Base-by-base conservation (phyloP, 169 alveolate species). In the Plasmodium cynomolgi region DNA sequence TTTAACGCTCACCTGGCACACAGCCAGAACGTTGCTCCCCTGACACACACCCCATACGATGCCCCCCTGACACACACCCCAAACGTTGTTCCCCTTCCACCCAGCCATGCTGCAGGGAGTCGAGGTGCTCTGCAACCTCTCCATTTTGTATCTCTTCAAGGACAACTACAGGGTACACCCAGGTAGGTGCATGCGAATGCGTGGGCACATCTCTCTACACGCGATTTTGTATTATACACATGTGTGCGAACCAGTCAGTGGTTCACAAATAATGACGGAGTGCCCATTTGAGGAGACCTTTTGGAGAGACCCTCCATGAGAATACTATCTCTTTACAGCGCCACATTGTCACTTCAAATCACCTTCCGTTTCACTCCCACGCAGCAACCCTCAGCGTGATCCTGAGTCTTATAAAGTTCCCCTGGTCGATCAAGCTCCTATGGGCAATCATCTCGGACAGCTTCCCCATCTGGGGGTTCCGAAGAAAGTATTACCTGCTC, bases 61-160 rank as follows among this genome's bases (percentile, higher is more conserved):
- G 5, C 44, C 4, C 44, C 9, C 44, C 44, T 56, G 23, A n/a
- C 3, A 56, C 26, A 56, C 26, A 15, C 26, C 0, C 26, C 3
- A 56, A 20, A 26, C 77, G 31, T 47, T 15, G 17, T 3, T 58
- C 56, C 50, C 41, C 3, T 29, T 31, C 56, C 37, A 31, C 15
- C 17, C 81, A 81, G 98, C 98, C 13, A 96, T 96, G 98, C 95
- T 96, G 17, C 98, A 97, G 80, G 99, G 99, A n/a, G 97, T 97
- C 26, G 98, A 96, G 71, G 98, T 97, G 15, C 91, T 98, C 77
- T 96, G 97, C 56, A 95, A 95, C 84, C 95, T 98, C 82, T 97
- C 99, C 34, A 96, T 97, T 74, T 93, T 97, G 37, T 98, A 97
- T 77, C 90, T 96, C 62, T 98, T 94, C 91, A 98, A 98, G 96